phyloP scores from a whole-genome alignment of 2,329 filamentous ascomycete species.

The Calonectria crousiana region DNA sequence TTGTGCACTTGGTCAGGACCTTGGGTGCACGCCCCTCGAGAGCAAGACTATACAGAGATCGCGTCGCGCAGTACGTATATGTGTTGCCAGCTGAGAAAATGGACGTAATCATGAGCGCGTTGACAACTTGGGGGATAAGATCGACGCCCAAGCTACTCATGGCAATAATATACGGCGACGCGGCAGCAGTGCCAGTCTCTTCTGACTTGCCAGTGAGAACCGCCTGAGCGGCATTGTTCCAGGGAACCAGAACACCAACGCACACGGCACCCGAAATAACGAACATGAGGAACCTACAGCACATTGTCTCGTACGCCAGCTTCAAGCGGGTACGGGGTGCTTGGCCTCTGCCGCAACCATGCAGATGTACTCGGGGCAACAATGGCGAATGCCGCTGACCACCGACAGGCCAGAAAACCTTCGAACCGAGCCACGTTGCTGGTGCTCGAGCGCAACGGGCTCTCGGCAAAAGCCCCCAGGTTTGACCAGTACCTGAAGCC shows the following conservation, averaged over 20 bases:
- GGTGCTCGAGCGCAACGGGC: background rate
- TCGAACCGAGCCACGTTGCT: slow-evolving; percentile 24
- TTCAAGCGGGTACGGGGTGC: slow-evolving; percentile 25
- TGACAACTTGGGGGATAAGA: slow-evolving; percentile 67
- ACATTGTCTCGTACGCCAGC: slow-evolving; percentile 30
- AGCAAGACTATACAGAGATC: slow-evolving; percentile 63
- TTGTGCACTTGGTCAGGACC: slow-evolving; percentile 68
- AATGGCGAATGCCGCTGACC: slow-evolving; percentile 61
- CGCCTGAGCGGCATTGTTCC: slow-evolving; percentile 69
- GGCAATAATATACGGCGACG: slow-evolving; percentile 72
- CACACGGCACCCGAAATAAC: slow-evolving; percentile 43
- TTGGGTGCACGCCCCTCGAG: slow-evolving; percentile 58
- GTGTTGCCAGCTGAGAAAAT: slow-evolving; percentile 60
- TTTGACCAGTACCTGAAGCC: slow-evolving; percentile 27
- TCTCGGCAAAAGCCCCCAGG: slow-evolving; percentile 24
- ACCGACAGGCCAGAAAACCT: slow-evolving; percentile 21
- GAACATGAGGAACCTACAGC: slow-evolving; percentile 26
- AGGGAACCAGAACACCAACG: slow-evolving; percentile 73
- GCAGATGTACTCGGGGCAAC: slow-evolving; percentile 73
- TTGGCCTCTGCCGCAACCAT: slow-evolving; percentile 28
- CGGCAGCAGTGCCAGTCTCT: slow-evolving; percentile 58
- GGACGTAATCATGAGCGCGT: slow-evolving; percentile 58
- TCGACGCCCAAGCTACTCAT: slow-evolving; percentile 65
- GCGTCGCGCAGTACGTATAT: slow-evolving; percentile 62
- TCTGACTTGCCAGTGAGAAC: slow-evolving; percentile 50